Percentiles rank a stretch among this genome's conserved stretches.
Conservation (phyloP, 2,329 filamentous ascomycete species). For the Colletotrichum simmondsii region DNA sequence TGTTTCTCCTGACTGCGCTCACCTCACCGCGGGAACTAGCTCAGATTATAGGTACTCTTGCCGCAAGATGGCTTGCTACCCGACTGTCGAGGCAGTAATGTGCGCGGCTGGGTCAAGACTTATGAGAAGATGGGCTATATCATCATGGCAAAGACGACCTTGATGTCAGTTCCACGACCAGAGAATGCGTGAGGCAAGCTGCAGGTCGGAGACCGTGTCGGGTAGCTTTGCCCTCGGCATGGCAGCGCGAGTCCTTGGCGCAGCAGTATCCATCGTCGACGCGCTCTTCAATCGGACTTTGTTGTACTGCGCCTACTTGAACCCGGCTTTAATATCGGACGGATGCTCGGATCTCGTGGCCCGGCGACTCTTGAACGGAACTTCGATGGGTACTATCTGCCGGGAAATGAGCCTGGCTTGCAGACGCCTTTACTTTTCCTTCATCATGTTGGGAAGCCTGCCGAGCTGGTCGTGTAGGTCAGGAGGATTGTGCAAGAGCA, state of each 20-base stretch:
- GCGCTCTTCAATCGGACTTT: constrained; percentile 6
- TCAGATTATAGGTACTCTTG: constrained; percentile 5
- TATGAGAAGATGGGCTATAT: constrained; percentile 16
- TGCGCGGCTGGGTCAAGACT: constrained; percentile 1
- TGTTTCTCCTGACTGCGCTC: constrained; percentile 13
- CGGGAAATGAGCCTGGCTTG: constrained; percentile 17
- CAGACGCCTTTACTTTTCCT: constrained; percentile 2
- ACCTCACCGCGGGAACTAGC: constrained; percentile 13
- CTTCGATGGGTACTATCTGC: constrained; percentile 11
- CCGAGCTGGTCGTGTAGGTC: not conserved
- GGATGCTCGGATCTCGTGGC: constrained; percentile 17
- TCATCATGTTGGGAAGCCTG: not conserved
- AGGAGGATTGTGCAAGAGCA: constrained; percentile 4
- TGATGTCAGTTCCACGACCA: not conserved
- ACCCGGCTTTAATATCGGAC: constrained; percentile 1
- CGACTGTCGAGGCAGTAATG: constrained; percentile 16
- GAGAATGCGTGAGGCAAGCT: constrained; percentile 7
- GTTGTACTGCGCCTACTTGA: constrained; percentile 12
- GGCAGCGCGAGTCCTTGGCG: not conserved
- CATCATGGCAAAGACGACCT: not conserved
- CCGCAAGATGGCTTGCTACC: constrained; percentile 7
- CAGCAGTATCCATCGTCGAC: not conserved
- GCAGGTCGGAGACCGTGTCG: constrained; percentile 5
- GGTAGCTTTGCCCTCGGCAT: constrained; percentile 10
- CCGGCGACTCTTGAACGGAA: constrained; percentile 1